Evolutionary conservation across 257 asterid species (phyloP), one percentile per base, ranked within the genome.

Genomic region (Solanum peruvianum): DNA sequence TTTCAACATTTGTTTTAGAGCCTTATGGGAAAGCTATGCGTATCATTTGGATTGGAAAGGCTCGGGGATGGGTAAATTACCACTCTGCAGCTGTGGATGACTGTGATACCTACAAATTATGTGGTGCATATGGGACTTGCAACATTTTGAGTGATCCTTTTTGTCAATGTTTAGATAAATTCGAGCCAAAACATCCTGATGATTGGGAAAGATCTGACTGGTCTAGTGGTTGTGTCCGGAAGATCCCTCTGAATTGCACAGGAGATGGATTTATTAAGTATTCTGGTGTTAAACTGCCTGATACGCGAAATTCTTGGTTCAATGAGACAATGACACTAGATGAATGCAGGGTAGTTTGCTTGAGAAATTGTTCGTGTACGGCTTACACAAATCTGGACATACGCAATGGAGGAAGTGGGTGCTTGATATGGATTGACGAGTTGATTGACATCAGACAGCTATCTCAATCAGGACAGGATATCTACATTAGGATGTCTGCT

Each of bases 81-180:
- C 88, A 85, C 83, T 69, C 83, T 15, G 78, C 58, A 10, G 85
- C 84, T 86, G 87, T 75, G 49, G 91, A 87, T 52, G 35, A 81
- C 15, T 90, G 62, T 66, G 92, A 90, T 16, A 72, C 35, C 7
- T 90, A 89, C 31, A 60, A 20, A 12, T 60, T 66, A 4, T 90
- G 92, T 86, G 89, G 91, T 39, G 45, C 90, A 7, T 80, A 90
- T 87, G 89, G 89, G 25, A 89, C 37, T 21, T 90, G 92, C 44
- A 72, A 69, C 15, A 44, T 77, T 5, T 44, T n/a, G 27, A 69
- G 35, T 20, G 86, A 88, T n/a, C 92, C 91, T 7, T 4, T 86
- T 3, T 90, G 92, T 75, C 49, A 14, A 1, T 90, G 91, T 62
- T 83, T 90, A 25, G 86, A 73, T 11, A 84, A 72, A 52, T 90